Base-by-base conservation (phyloP, 345 rosid species). In the Rhodamnia rubescens region DNA sequence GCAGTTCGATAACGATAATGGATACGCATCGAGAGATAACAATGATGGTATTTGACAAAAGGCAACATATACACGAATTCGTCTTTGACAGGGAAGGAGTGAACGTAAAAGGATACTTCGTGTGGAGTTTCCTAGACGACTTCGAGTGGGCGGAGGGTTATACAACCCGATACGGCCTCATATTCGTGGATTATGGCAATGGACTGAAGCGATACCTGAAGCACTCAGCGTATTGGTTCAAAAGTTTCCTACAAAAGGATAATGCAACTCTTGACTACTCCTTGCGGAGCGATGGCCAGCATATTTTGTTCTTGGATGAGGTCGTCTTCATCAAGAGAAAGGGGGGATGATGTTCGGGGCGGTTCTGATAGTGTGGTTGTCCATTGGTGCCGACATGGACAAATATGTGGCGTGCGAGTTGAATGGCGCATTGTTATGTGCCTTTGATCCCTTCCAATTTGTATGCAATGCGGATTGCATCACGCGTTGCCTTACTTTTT, bases 91-190 rank as follows among this genome's bases (percentile, higher is more conserved):
- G 90, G 86, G 92, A 90, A 82, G 94, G 95, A 85, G 94, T 89
- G 1, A 84, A 91, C 55, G 93, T 93, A 40, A 91, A 86, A 85
- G 93, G 90, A 40, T 95, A 93, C 83, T 90, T 82, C 16, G 85
- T 36, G 50, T 93, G 96, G 98, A 86, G 92, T 44, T 90, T 94
- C 61, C 55, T 93, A 2, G 96, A 93, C 80, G 89, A 93, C 88
- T 95, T 94, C 12, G 94, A 92, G 84, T 93, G 98, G 96, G 84
- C 84, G 52, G 88, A 85, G 18, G 98, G 98, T 74, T 91, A 88
- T 83, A 92, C 92, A 1, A 80, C 80, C 58, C 90, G 93, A 36
- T 93, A 85, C 36, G 95, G 95, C 15, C 83, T 93, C 29, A 84
- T 58, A 69, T 93, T 88, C 74, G 90, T 93, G 8, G 95, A 95